phyloP scores from a whole-genome alignment of 768 basidiomycete genomes.

The Boletus patriciae region DNA sequence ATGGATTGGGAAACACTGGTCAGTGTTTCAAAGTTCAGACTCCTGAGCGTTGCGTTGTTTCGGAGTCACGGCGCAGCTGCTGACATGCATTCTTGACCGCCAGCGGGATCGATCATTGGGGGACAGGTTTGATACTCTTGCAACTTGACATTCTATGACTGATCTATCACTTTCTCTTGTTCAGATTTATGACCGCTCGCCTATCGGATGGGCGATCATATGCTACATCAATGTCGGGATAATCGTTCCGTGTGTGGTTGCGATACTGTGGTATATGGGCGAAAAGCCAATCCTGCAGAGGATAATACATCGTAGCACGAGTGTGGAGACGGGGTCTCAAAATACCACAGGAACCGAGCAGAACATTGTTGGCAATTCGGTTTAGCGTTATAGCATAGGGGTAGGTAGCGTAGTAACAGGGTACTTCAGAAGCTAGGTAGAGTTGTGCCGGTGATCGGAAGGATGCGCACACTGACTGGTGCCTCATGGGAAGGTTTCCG shows the following conservation, averaged over 20 bases:
- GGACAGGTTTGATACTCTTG: background rate
- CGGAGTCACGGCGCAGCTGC: background rate
- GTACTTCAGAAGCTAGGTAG: too few species aligned
- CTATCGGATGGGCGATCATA: background rate
- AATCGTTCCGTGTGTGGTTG: background rate
- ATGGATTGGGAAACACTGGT: background rate
- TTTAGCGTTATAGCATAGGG: background rate
- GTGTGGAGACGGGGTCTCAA: background rate
- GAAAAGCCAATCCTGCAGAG: background rate
- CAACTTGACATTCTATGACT: background rate
- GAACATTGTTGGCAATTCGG: background rate
- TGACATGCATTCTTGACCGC: background rate
- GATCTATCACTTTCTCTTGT: background rate
- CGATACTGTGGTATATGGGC: background rate
- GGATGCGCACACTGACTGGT: too few species aligned
- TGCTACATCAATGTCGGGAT: background rate
- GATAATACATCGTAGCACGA: background rate
- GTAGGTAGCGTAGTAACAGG: background rate
- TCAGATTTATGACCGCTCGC: background rate
- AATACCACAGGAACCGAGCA: background rate
- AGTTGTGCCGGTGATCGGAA: too few species aligned
- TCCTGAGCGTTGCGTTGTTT: background rate
- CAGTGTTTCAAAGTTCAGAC: background rate
- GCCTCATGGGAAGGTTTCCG: too few species aligned
- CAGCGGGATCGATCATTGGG: background rate